phyloP scores from a whole-genome alignment of 2,329 filamentous ascomycete species.

The Aspergillus calidoustus region DNA sequence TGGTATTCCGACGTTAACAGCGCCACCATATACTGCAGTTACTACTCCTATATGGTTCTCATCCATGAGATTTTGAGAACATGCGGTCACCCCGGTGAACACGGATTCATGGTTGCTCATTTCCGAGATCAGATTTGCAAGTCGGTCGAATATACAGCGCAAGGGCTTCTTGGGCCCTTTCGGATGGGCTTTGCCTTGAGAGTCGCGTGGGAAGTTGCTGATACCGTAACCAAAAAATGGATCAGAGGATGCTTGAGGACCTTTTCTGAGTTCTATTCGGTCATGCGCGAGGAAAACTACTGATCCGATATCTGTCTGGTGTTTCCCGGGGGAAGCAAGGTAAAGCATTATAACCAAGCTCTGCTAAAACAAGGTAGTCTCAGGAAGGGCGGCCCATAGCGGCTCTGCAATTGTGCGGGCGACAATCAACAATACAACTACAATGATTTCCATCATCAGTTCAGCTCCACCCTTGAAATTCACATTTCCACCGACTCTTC shows the following conservation, averaged over 20 bases:
- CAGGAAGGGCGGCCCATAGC: slow-evolving; percentile 11
- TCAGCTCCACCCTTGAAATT: slow-evolving; percentile 29
- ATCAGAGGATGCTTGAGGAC: slow-evolving; percentile 27
- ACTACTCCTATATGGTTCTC: slow-evolving; percentile 35
- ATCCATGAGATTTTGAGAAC: slow-evolving; percentile 31
- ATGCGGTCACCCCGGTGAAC: slow-evolving; percentile 29
- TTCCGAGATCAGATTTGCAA: slow-evolving; percentile 37
- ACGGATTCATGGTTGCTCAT: slow-evolving; percentile 28
- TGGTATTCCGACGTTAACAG: slow-evolving; percentile 28
- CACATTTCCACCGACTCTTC: slow-evolving; percentile 21
- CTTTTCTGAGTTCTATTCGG: slow-evolving; percentile 33
- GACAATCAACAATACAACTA: slow-evolving; percentile 24
- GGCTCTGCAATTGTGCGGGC: slow-evolving; percentile 31
- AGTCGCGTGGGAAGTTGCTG: slow-evolving; percentile 32
- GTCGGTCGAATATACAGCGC: slow-evolving; percentile 33
- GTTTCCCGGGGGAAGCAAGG: neutral
- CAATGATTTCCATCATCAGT: slow-evolving; percentile 33
- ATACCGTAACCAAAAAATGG: slow-evolving; percentile 30
- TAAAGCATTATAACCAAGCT: neutral
- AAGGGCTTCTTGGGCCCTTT: slow-evolving; percentile 32
- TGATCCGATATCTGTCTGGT: neutral
- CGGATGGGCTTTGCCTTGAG: slow-evolving; percentile 33
- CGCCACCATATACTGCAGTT: slow-evolving; percentile 30
- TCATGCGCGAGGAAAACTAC: slow-evolving; percentile 28
- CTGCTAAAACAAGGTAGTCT: neutral